phyloP scores from a whole-genome alignment of 768 basidiomycete genomes.

The Saitozyma sp. region DNA sequence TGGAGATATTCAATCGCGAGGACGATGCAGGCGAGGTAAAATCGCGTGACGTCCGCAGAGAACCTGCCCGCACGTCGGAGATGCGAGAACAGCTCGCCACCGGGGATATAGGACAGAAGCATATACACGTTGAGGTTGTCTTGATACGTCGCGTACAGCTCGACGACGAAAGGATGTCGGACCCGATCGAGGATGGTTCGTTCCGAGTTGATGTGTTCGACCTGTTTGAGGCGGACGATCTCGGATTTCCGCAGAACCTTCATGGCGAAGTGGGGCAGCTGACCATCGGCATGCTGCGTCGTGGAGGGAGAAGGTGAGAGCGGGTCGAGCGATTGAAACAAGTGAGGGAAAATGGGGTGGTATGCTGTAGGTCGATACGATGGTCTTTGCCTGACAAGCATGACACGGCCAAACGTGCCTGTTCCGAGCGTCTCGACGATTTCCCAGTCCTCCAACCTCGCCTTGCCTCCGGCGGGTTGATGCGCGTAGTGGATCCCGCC shows the following conservation, averaged over 20 bases:
- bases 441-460: conserved; percentile 51
- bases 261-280: conserved; percentile 53
- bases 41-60: conserved; percentile 94
- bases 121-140: conserved; percentile 97
- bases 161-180: conserved; percentile 92
- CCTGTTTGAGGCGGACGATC: conserved; percentile 72
- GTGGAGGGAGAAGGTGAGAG: conserved; percentile 36
- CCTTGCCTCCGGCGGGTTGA: conserved; percentile 13
- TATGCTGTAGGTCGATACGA: conserved; percentile 45
- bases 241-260: conserved; percentile 53
- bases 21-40: conserved; percentile 94
- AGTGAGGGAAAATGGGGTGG: conserved; percentile 51
- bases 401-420: conserved; percentile 91
- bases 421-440: conserved; percentile 69
- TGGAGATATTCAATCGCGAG: conserved; percentile 93
- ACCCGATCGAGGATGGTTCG: conserved; percentile 88
- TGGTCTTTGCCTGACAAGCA: conserved; percentile 75
- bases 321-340: conserved; percentile 44
- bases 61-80: conserved; percentile 91
- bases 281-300: conserved; percentile 43
- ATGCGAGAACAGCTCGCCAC: conserved; percentile 91
- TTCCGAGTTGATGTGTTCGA: conserved; percentile 97
- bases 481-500: conserved; percentile 3
- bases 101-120: conserved; percentile 93
- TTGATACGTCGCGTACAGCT: conserved; percentile 67